Conservation (phyloP, 805 yeast species). For the Cyberlindnera maritima region DNA sequence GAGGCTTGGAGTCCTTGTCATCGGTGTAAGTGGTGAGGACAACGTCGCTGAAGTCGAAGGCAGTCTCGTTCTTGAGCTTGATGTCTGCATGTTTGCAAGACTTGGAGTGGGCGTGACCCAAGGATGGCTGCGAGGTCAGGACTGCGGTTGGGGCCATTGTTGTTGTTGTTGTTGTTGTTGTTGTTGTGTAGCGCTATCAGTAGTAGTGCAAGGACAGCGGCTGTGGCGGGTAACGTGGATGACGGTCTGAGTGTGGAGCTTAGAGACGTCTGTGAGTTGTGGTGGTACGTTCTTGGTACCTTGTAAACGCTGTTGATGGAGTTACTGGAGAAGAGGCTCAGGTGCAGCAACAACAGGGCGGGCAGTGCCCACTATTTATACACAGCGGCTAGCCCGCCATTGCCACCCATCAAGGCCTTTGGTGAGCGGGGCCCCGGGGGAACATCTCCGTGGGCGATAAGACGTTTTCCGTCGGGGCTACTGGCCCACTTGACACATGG, state of each 20-base stretch:
- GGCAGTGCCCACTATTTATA: conserved; percentile 1
- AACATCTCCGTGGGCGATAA: conserved; percentile 13
- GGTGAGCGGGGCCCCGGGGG: no score
- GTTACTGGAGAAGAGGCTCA: neutral
- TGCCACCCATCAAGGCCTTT: no score
- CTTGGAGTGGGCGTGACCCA: conserved; percentile 11
- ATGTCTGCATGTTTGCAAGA: conserved; percentile 14
- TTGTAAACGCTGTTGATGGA: no score
- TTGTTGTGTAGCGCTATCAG: neutral
- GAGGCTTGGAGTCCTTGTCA: conserved; percentile 48
- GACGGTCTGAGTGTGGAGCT: no score
- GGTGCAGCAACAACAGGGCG: no score
- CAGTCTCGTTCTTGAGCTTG: conserved; percentile 20
- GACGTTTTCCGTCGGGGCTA: conserved; percentile 9
- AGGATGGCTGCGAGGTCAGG: conserved; percentile 3
- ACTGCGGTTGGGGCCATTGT: conserved; percentile 31
- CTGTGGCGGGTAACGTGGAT: no score
- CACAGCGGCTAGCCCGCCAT: neutral
- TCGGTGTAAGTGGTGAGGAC: conserved; percentile 52
- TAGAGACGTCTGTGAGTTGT: no score
- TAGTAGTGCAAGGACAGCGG: no score
- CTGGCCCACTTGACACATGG: neutral
- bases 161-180: neutral
- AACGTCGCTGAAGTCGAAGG: conserved; percentile 28
- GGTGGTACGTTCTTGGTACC: no score